Conservation (phyloP, 2,329 filamentous ascomycete species). For the Diplodia seriata region DNA sequence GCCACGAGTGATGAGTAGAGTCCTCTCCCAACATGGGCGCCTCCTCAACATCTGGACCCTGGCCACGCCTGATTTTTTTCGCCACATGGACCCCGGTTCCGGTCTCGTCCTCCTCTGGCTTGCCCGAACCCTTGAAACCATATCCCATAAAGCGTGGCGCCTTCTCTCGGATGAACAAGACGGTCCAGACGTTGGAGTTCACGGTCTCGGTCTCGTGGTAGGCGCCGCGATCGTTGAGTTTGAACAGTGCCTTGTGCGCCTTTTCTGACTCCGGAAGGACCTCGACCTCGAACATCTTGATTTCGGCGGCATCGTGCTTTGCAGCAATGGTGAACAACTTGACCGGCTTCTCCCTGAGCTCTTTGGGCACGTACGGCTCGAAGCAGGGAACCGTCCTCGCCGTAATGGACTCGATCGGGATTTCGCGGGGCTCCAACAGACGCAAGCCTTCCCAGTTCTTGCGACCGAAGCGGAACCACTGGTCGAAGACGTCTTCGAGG, state of each 20-base stretch:
- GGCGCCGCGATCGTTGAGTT: background rate
- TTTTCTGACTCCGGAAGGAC: background rate
- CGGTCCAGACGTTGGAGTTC: slow-evolving; percentile 9
- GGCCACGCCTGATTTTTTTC: background rate
- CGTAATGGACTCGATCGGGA: background rate
- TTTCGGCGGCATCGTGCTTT: background rate
- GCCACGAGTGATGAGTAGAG: slow-evolving; percentile 2
- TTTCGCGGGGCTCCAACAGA: slow-evolving; percentile 4
- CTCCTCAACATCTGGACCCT: slow-evolving; percentile 3
- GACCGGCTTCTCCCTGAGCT: background rate
- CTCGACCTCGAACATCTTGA: slow-evolving; percentile 8
- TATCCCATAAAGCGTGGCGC: background rate
- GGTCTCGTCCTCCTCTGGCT: too few species aligned
- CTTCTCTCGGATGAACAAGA: slow-evolving; percentile 15
- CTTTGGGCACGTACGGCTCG: background rate
- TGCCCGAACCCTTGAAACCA: background rate
- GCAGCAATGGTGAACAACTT: slow-evolving; percentile 5
- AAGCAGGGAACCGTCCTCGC: background rate
- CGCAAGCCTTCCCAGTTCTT: background rate
- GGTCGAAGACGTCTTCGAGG: background rate
- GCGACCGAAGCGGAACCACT: slow-evolving; percentile 10
- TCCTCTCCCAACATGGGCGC: background rate
- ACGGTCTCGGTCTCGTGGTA: slow-evolving; percentile 6
- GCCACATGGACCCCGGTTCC: background rate
- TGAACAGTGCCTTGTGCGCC: background rate